Conservation (phyloP, 2,329 filamentous ascomycete genomes). For the Cercospora sp. region DNA sequence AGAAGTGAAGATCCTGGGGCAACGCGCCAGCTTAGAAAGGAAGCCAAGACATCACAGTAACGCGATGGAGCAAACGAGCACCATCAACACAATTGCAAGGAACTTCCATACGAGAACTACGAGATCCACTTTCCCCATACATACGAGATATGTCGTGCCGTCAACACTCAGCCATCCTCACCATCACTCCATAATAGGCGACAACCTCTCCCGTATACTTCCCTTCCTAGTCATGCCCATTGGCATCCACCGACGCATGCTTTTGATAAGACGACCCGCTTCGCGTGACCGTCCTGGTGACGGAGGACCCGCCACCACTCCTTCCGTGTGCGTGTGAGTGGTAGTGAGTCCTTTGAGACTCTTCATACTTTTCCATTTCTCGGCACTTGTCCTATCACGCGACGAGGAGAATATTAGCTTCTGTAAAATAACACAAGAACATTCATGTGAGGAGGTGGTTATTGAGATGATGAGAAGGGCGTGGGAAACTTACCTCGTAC, state of each 20-base stretch:
- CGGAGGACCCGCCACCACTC: slow-evolving; percentile 3
- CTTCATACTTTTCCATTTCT: slow-evolving; percentile 32
- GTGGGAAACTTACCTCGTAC: slow-evolving; percentile 21
- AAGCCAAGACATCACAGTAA: background rate
- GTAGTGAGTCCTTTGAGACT: slow-evolving; percentile 21
- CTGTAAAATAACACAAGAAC: background rate
- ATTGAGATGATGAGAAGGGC: background rate
- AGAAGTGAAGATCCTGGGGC: too few species aligned
- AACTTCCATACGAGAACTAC: background rate
- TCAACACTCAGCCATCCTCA: background rate
- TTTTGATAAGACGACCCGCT: slow-evolving; percentile 17
- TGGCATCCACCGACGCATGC: slow-evolving; percentile 12
- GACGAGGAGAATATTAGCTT: slow-evolving; percentile 6
- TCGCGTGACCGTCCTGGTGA: slow-evolving; percentile 14
- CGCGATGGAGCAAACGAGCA: too few species aligned
- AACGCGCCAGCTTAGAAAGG: background rate
- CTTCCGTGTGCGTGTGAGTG: slow-evolving; percentile 18
- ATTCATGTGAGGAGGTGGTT: slow-evolving; percentile 7
- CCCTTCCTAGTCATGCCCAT: slow-evolving; percentile 1
- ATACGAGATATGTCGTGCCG: background rate
- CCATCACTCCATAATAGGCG: slow-evolving; percentile 2
- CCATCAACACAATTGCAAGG: background rate
- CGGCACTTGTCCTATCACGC: slow-evolving; percentile 29
- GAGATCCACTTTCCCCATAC: background rate
- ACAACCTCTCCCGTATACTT: background rate